Conservation (phyloP, 768 basidiomycete species). For the Cystobasidium tubakii region DNA sequence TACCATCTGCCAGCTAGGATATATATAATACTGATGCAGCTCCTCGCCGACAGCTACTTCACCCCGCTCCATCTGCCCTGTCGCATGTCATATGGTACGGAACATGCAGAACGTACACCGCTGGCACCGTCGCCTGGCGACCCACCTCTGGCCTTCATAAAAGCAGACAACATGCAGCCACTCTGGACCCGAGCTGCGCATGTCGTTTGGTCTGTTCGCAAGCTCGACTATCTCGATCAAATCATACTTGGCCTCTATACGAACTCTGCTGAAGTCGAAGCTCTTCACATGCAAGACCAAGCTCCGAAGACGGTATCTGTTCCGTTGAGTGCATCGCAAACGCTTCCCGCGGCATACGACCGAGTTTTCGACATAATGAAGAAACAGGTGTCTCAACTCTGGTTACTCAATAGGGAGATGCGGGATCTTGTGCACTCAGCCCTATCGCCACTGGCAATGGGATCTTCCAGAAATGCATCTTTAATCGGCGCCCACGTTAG, state of each 20-base stretch:
- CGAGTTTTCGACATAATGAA: not conserved
- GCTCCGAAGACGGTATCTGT: not conserved
- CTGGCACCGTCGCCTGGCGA: conserved; percentile 12
- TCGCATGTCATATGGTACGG: not conserved
- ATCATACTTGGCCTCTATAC: not conserved
- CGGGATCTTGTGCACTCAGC: not conserved
- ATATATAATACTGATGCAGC: not conserved
- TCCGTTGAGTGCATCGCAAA: not conserved
- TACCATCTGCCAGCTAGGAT: not conserved
- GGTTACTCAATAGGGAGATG: conserved; percentile 8
- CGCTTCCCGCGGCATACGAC: not conserved
- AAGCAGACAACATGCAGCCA: not conserved
- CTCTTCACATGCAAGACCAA: conserved; percentile 3
- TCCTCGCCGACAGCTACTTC: conserved; percentile 25
- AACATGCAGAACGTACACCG: not conserved
- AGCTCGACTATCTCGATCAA: conserved; percentile 28
- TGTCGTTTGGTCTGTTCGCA: conserved; percentile 21
- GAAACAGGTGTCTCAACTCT: not conserved
- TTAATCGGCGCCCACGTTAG: conserved; percentile 23
- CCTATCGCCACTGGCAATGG: not conserved
- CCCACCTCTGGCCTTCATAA: not conserved
- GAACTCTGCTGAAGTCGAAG: not conserved
- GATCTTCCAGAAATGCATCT: too few species aligned
- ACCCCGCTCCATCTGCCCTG: not conserved
- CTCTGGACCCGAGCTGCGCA: conserved; percentile 9